A percentile compares a stretch with the other conserved stretches of the same genome.
These are phyloP conservation scores for Rubia yunnanensis DNA, from an alignment of 257 asterid genomes.

Conservation along the genomic window DNA sequence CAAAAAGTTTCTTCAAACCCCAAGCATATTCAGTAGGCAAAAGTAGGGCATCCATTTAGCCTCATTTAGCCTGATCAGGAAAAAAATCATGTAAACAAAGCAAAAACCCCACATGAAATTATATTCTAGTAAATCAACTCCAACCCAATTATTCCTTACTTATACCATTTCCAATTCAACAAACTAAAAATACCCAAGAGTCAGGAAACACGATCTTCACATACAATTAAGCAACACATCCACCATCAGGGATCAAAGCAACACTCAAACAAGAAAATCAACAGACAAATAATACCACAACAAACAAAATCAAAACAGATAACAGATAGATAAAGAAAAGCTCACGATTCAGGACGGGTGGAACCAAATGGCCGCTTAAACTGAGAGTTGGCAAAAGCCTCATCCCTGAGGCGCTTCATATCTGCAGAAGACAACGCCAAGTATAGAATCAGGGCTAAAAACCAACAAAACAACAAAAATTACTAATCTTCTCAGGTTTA, in stretches of 20 bases:
- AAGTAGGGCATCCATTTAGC: constrained; percentile 14
- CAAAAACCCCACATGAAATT: constrained; percentile 5
- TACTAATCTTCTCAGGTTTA: neutral
- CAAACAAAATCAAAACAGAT: constrained; percentile 12
- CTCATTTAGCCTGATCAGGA: constrained; percentile 27
- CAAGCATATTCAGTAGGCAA: neutral
- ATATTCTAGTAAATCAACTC: constrained; percentile 29
- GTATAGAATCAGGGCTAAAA: constrained; percentile 5
- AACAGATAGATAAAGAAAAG: neutral
- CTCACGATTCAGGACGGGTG: constrained; percentile 86
- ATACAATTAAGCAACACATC: constrained; percentile 17
- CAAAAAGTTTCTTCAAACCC: neutral
- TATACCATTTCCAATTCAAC: constrained; percentile 9
- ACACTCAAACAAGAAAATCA: neutral
- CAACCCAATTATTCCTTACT: constrained; percentile 10
- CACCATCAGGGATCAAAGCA: constrained; percentile 6
- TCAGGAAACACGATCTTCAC: constrained; percentile 9
- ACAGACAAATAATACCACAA: neutral
- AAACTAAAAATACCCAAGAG: neutral
- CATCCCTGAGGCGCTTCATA: constrained; percentile 89
- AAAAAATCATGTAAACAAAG: neutral
- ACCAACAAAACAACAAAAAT: neutral
- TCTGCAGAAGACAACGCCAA: constrained; percentile 25
- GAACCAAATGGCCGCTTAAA: constrained; percentile 73
- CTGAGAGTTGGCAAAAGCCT: constrained; percentile 56